phyloP scores from a whole-genome alignment of 345 rosid genomes.

The Arabidopsis suecica region DNA sequence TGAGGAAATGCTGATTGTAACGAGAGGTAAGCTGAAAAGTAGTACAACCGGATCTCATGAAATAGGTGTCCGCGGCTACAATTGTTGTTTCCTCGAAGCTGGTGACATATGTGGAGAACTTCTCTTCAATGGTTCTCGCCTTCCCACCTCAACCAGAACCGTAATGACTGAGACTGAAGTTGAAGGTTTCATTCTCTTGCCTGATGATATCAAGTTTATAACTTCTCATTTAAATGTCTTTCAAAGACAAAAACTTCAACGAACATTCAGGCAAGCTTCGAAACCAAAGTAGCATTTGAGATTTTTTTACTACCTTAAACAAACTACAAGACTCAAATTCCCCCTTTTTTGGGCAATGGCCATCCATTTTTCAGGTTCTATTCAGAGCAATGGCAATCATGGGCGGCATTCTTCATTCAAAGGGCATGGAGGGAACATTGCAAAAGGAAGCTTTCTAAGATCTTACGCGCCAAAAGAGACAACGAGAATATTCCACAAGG shows the following conservation, averaged over 20 bases:
- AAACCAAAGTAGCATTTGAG: neutral
- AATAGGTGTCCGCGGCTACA: conserved; percentile 50
- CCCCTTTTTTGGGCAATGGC: neutral
- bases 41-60: conserved; percentile 42
- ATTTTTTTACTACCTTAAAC: neutral
- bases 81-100: conserved; percentile 45
- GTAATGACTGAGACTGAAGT: conserved; percentile 57
- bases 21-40: conserved; percentile 36
- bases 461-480: neutral
- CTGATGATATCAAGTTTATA: conserved; percentile 47
- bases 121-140: conserved; percentile 48
- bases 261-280: conserved; percentile 51
- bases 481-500: neutral
- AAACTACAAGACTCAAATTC: neutral
- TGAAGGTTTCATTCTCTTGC: conserved; percentile 69
- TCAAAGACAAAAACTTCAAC: conserved; percentile 51
- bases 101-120: conserved; percentile 77
- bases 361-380: conserved; percentile 46
- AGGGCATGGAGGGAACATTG: conserved; percentile 65
- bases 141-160: conserved; percentile 60
- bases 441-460: conserved; percentile 49
- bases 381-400: conserved; percentile 63
- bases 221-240: conserved; percentile 62
- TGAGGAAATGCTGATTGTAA: conserved; percentile 46
- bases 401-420: conserved; percentile 76